phyloP scores from a whole-genome alignment of 2,329 filamentous ascomycete species.

The Orbilia ellipsospora region DNA sequence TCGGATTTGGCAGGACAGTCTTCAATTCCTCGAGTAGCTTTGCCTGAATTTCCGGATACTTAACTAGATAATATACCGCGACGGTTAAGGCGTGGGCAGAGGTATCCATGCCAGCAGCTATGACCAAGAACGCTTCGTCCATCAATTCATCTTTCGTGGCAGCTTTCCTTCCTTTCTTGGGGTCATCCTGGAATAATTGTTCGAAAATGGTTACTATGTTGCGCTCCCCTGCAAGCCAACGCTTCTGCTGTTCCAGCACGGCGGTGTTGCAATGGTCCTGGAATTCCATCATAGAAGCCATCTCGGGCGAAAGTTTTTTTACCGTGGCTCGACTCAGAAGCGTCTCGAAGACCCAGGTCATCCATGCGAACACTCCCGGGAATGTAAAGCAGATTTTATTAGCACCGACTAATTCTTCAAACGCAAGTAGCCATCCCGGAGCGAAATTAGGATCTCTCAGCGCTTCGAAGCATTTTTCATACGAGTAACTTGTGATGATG shows the following conservation, averaged over 20 bases:
- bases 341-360: conserved; percentile 29
- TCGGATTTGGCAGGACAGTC: conserved; percentile 26
- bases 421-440: conserved; percentile 22
- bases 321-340: conserved; percentile 15
- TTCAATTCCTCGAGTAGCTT: conserved; percentile 33
- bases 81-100: conserved; percentile 28
- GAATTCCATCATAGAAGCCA: conserved; percentile 27
- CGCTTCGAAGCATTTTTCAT: conserved; percentile 31
- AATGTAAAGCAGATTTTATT: conserved; percentile 26
- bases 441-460: conserved; percentile 22
- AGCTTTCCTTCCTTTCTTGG: conserved; percentile 36
- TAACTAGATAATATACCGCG: conserved; percentile 30
- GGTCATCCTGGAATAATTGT: conserved; percentile 30
- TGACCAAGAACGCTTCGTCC: conserved; percentile 29
- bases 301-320: conserved; percentile 30
- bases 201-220: conserved; percentile 28
- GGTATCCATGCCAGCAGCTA: conserved; percentile 37
- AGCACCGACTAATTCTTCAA: conserved; percentile 22
- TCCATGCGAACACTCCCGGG: conserved; percentile 17
- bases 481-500: conserved; percentile 35
- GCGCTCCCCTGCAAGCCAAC: conserved; percentile 28
- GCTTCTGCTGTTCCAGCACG: conserved; percentile 25
- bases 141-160: conserved; percentile 22
- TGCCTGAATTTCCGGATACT: conserved; percentile 23
- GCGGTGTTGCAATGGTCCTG: conserved; percentile 23